Base-by-base conservation (phyloP, 148 eudicot species). In the Fagopyrum homotropicum region DNA sequence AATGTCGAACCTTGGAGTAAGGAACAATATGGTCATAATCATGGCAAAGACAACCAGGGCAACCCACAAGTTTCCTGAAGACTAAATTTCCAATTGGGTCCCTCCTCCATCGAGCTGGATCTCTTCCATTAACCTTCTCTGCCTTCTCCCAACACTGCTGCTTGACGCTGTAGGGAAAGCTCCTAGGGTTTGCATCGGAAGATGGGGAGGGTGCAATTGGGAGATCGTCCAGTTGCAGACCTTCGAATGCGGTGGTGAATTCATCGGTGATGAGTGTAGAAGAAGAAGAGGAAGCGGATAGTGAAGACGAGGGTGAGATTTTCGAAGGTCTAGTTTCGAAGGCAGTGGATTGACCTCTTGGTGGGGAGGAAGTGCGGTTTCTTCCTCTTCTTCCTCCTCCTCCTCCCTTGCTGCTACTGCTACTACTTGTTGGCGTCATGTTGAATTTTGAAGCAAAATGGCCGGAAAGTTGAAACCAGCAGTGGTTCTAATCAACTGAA, bases 61-160 rank as follows among this genome's bases (percentile, higher is more conserved):
- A 94, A 4, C 99, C 97, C 72, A 95, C 96, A 57, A 95, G 98
- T 82, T 95, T 95, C 56, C 96, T 79, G 26, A 90, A 95, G 16
- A 95, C 61, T 0, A 80, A 83, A 60, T 92, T 94, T 0, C 98
- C 98, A 73, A 92, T 81, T 7, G 82, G 63, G 80, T 94, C 98
- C 4, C 86, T 79, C 9, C 98, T 86, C 98, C 98, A 90, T 2
- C 97, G 85, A 54, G 84, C 83, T 16, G 99, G 99, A 85, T 95
- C 94, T 19, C 99, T 80, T 0, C 97, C 97, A 60, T 92, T 92
- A 46, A 95, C 73, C 81, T 87, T 92, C 71, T 92, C 94, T 0
- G 99, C 99, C 73, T 92, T 95, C 2, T 88, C 94, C 99, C 99
- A 95, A 52, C 99, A 95, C 75, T 89, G 89, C 49, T 89, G 93